Conservation (phyloP, 192 early-diverging fungal genomes). For the Dispira simplex region DNA sequence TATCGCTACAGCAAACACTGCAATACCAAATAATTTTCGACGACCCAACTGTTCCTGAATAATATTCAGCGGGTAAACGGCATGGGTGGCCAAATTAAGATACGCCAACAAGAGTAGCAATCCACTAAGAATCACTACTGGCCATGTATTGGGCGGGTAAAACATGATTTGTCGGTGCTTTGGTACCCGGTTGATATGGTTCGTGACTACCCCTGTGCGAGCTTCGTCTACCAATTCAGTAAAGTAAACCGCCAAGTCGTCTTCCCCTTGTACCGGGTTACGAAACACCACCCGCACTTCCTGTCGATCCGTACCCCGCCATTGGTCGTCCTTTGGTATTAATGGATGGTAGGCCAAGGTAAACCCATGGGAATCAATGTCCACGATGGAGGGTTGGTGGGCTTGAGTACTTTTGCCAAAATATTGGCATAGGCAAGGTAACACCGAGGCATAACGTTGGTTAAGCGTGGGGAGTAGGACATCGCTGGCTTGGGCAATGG, state of each 20-base stretch:
- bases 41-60: not conserved
- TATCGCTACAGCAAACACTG: not conserved
- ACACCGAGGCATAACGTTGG: slow-evolving; percentile 1
- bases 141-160: not conserved
- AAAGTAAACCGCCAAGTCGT: not conserved
- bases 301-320: not conserved
- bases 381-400: not conserved
- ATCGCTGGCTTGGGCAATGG: not conserved
- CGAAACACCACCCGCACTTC: not conserved
- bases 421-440: not conserved
- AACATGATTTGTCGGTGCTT: not conserved
- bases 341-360: not conserved
- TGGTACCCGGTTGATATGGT: not conserved
- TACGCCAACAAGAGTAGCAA: not conserved
- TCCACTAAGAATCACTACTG: not conserved
- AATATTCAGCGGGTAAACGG: not conserved
- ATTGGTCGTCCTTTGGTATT: not conserved
- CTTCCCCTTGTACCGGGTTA: not conserved
- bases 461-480: not conserved
- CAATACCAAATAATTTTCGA: not conserved
- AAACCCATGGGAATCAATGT: slow-evolving; percentile 1
- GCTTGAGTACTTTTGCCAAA: not conserved
- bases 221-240: slow-evolving; percentile 6
- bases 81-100: not conserved
- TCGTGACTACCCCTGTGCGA: not conserved